Conservation (phyloP, 192 early-diverging fungal genomes). For the Phlyctochytrium bullatum region DNA sequence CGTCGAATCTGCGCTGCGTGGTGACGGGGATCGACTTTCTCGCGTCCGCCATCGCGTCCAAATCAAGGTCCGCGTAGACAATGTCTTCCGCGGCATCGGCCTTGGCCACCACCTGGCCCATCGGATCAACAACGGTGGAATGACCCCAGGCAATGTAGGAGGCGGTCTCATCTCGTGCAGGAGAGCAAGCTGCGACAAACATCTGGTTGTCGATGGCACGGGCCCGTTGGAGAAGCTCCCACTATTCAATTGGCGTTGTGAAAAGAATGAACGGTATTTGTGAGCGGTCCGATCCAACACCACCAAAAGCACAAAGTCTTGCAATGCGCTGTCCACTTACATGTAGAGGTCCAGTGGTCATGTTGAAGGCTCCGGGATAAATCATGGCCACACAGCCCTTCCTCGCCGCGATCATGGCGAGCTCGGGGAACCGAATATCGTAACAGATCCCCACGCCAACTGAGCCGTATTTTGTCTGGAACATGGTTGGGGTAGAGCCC, state of each 20-base stretch:
- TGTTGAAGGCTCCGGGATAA: slow-evolving; percentile 96
- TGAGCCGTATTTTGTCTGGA: slow-evolving; percentile 78
- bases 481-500: slow-evolving; percentile 73
- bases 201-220: slow-evolving; percentile 93
- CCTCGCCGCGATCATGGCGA: slow-evolving; percentile 90
- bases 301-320: too few relatives aligned
- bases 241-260: slow-evolving; percentile 40
- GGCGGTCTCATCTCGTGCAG: slow-evolving; percentile 75
- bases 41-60: slow-evolving; percentile 54
- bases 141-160: slow-evolving; percentile 93
- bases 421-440: slow-evolving; percentile 95
- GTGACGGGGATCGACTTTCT: slow-evolving; percentile 75
- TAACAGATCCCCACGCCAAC: slow-evolving; percentile 96
- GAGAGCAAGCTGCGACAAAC: slow-evolving; percentile 94
- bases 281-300: not conserved
- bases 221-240: slow-evolving; percentile 84
- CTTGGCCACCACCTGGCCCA: slow-evolving; percentile 70
- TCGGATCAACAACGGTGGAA: slow-evolving; percentile 85
- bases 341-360: slow-evolving; percentile 91
- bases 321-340: slow-evolving; percentile 20
- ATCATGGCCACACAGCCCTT: slow-evolving; percentile 89
- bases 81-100: slow-evolving; percentile 74
- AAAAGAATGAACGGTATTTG: not conserved
- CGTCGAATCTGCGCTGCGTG: slow-evolving; percentile 82
- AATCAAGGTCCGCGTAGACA: slow-evolving; percentile 78